Evolutionary conservation across 179 eudicot genomes (phyloP).

Genomic region (Sideroxylon spinosum): DNA sequence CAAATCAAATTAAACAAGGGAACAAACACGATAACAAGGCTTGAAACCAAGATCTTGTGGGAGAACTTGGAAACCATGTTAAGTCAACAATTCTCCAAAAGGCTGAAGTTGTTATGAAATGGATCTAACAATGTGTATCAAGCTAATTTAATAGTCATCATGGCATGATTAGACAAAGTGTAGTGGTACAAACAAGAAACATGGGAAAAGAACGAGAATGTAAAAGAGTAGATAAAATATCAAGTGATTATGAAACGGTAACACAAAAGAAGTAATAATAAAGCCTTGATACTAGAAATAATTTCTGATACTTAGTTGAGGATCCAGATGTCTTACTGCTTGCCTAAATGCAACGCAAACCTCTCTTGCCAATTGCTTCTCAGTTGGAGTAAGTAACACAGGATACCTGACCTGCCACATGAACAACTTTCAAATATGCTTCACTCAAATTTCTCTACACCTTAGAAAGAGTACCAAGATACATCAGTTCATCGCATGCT

Average conservation of each 20-base stretch:
- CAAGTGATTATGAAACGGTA: neutral
- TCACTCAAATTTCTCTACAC: neutral
- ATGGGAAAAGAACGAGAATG: neutral
- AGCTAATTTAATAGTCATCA: too few relatives aligned
- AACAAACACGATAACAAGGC: too few relatives aligned
- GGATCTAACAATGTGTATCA: too few relatives aligned
- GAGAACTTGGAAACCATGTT: too few relatives aligned
- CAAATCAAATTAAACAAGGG: too few relatives aligned
- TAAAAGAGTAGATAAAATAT: neutral
- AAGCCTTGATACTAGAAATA: neutral
- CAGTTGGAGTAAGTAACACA: conserved; percentile 88
- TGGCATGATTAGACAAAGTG: neutral
- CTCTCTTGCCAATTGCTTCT: conserved; percentile 94
- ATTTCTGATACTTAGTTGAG: neutral
- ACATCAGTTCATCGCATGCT: neutral
- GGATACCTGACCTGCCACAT: conserved; percentile 85
- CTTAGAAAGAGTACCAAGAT: conserved; percentile 8
- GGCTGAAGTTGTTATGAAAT: too few relatives aligned
- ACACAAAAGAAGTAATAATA: neutral
- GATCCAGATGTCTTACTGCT: conserved; percentile 47
- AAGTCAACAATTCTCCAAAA: too few relatives aligned
- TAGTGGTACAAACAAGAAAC: neutral
- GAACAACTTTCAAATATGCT: neutral
- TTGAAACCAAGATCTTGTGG: too few relatives aligned
- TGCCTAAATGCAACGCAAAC: conserved; percentile 97